Base-by-base conservation (phyloP, 2,329 filamentous ascomycete genomes). In the Apiospora pterosperma region DNA sequence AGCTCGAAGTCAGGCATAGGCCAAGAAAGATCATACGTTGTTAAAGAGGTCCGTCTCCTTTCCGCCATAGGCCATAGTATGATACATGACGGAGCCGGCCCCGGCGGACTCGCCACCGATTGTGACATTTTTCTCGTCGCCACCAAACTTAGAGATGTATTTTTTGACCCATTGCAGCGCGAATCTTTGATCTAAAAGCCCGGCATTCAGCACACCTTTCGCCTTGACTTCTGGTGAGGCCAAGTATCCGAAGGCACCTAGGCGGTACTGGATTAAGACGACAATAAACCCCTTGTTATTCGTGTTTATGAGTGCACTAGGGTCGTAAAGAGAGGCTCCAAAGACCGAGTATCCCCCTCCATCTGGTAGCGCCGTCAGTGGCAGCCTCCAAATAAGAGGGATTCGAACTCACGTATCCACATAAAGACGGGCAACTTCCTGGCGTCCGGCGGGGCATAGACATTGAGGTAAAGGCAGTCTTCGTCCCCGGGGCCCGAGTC, bases 81-180 rank as follows among this genome's bases (percentile, higher is more conserved):
- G 79, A 31, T 85, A 63, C 70, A 78, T 79, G 2, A 82, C 48
- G 5, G 48, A 55, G 8, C 48, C 48, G 0, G 48, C 85, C 2
- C 86, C 85, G 0, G 86, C 84, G 0, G 80, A 84, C 68, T 84
- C 80, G 0, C 86, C 85, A 69, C 78, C 79, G 36, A 87, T 80
- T 0, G 83, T 85, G 1, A 88, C 82, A 19, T 82, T 80, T 1
- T 65, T 66, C 0, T 80, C 78, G 64, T 87, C 79, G 5, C 85
- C 85, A 1, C 85, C 85, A 65, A 88, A 87, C 8, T 75, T 71
- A 36, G 76, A 71, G 62, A 88, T 85, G 67, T 87, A 73, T n/a
- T 78, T 74, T 63, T 84, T 78, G 2, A 87, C 81, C 84, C 85
- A 87, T 70, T 81, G 69, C 3, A 88, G 73, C 0, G 81, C 82